These are phyloP conservation scores for Thelonectria rubi DNA, from an alignment of 2,329 filamentous ascomycete species.

Conservation along the genomic window DNA sequence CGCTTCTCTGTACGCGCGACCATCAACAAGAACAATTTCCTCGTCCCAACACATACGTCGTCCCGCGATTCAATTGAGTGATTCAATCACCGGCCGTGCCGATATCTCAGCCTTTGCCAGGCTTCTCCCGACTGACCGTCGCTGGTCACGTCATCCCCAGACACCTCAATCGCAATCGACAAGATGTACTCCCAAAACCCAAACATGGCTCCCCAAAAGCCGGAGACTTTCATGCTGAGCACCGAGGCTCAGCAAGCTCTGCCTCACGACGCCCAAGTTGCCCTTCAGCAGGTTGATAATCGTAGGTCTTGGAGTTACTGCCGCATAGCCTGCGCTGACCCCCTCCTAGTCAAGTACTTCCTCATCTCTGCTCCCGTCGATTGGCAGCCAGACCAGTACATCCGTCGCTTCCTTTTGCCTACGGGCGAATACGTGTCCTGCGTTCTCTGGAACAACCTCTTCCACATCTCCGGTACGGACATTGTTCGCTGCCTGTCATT, in stretches of 20 bases:
- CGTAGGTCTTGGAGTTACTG: constrained; percentile 63
- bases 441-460: constrained; percentile 97
- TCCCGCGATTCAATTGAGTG: constrained; percentile 30
- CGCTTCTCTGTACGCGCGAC: constrained; percentile 15
- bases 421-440: constrained; percentile 99
- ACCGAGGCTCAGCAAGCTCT: constrained; percentile 96
- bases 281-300: constrained; percentile 97
- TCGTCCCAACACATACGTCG: constrained; percentile 12
- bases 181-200: constrained; percentile 85
- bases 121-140: constrained; percentile 38
- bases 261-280: constrained; percentile 95
- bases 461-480: constrained; percentile 98
- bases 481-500: constrained; percentile 98
- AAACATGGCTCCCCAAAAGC: constrained; percentile 93
- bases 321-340: constrained; percentile 24
- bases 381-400: constrained; percentile 97
- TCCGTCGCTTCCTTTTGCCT: constrained; percentile 91
- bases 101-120: constrained; percentile 28
- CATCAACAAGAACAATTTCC: constrained; percentile 13
- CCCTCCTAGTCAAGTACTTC: constrained; percentile 90
- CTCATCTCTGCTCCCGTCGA: constrained; percentile 98
- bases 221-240: constrained; percentile 98
- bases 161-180: constrained; percentile 39
- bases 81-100: constrained; percentile 24
- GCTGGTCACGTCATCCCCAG: constrained; percentile 40